Evolutionary conservation across 2,329 filamentous ascomycete species (phyloP).

Genomic region (Botryotinia convoluta): DNA sequence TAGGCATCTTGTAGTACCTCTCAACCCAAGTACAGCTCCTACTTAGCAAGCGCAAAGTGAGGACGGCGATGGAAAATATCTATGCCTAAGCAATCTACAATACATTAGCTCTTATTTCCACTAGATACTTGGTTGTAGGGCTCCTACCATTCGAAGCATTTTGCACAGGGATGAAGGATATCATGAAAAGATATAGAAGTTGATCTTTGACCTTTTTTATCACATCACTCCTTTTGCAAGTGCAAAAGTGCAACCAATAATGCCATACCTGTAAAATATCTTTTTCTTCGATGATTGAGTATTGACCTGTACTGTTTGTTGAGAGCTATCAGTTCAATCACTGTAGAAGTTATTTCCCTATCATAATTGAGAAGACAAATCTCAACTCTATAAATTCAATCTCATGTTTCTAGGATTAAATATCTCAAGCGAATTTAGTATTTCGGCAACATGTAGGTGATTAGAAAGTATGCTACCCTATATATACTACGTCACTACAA

Average conservation of each 20-base stretch:
- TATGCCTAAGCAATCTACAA: background rate
- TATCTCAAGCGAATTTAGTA: background rate
- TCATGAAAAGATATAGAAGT: background rate
- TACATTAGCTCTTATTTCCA: too few species aligned
- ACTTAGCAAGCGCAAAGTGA: background rate
- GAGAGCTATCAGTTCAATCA: background rate
- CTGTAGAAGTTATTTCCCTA: too few species aligned
- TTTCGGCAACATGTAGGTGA: background rate
- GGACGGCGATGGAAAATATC: background rate
- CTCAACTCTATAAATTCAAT: background rate
- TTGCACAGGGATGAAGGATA: background rate
- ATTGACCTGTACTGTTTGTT: background rate
- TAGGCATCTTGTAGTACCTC: background rate
- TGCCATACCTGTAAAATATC: background rate
- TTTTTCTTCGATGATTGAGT: background rate
- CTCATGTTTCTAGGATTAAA: background rate
- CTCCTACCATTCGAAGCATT: too few species aligned
- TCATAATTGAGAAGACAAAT: background rate
- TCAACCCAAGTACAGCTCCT: background rate
- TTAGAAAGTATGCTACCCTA: background rate
- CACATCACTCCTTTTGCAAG: background rate
- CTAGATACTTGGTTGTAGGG: fast-evolving
- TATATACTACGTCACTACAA: too few species aligned
- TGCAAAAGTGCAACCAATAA: background rate
- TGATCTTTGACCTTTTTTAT: background rate